Percentiles rank a stretch among this genome's conserved stretches.
Conservation (phyloP, 495 filamentous ascomycete species). For the Acidiella bohemica region DNA sequence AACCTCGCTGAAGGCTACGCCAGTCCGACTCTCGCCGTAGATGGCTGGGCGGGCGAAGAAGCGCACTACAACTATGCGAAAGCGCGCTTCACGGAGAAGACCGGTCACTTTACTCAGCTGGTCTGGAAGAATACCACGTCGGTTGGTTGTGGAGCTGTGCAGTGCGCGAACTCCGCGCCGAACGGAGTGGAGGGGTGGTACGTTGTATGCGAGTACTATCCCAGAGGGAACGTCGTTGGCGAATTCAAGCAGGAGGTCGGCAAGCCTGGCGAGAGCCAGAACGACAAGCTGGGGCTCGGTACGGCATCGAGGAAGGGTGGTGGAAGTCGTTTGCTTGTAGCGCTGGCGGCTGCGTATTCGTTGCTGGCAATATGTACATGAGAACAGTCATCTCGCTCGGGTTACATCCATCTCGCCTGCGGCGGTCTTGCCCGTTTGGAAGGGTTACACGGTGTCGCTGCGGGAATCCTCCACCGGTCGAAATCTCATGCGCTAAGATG, state of each 20-base stretch:
- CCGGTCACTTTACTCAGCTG: constrained; percentile 78
- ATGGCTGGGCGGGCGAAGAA: constrained; percentile 55
- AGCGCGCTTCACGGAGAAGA: constrained; percentile 45
- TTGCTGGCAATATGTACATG: no score
- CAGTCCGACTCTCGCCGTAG: constrained; percentile 45
- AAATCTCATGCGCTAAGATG: no score
- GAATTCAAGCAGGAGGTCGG: constrained; percentile 40
- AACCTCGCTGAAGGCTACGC: constrained; percentile 61
- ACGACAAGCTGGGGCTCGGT: constrained; percentile 10
- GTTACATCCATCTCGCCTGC: no score
- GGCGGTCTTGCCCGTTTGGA: no score
- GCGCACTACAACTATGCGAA: constrained; percentile 43
- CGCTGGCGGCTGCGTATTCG: constrained; percentile 9
- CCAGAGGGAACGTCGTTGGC: constrained; percentile 58
- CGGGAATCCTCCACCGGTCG: no score
- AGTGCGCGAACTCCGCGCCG: constrained; percentile 36
- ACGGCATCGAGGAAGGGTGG: neutral
- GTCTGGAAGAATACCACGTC: constrained; percentile 61
- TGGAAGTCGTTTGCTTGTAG: neutral
- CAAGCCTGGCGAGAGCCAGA: constrained; percentile 7
- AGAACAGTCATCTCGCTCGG: no score
- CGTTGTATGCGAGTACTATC: constrained; percentile 71
- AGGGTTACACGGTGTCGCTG: no score
- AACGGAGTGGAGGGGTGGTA: constrained; percentile 47
- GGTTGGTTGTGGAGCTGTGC: constrained; percentile 53